Conservation (phyloP, 179 eudicot species). For the Dionaea muscipula region DNA sequence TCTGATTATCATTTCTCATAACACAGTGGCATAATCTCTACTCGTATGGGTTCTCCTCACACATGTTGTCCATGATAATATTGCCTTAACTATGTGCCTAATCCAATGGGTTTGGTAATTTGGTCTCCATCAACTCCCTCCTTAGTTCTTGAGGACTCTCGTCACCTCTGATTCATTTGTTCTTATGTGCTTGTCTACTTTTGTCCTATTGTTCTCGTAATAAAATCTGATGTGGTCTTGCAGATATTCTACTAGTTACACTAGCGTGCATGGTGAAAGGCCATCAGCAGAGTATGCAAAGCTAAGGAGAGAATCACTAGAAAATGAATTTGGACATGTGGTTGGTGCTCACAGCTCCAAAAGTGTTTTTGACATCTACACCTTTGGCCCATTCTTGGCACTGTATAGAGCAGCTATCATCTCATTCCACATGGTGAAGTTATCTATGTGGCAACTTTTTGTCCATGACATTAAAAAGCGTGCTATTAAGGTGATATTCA, state of each 20-base stretch:
- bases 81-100: no score
- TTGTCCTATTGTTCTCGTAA: no score
- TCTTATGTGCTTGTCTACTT: no score
- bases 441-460: constrained; percentile 59
- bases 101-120: no score
- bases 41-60: no score
- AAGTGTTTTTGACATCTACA: constrained; percentile 52
- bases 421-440: constrained; percentile 74
- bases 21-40: no score
- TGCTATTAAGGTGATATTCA: constrained; percentile 49
- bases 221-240: no score
- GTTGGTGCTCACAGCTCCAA: constrained; percentile 63
- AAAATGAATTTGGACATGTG: constrained; percentile 70
- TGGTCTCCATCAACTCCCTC: no score
- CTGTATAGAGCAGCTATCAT: constrained; percentile 86
- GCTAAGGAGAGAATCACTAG: constrained; percentile 77
- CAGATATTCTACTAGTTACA: constrained; percentile 59
- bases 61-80: no score
- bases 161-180: not conserved
- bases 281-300: constrained; percentile 90
- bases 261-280: constrained; percentile 87
- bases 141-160: no score
- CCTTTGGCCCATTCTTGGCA: constrained; percentile 90
- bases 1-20: no score
- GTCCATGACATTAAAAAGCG: constrained; percentile 68